Evolutionary conservation across 2,329 filamentous ascomycete genomes (phyloP), one percentile per base, ranked within the genome.

Genomic region (Metarhizium brunneum): DNA sequence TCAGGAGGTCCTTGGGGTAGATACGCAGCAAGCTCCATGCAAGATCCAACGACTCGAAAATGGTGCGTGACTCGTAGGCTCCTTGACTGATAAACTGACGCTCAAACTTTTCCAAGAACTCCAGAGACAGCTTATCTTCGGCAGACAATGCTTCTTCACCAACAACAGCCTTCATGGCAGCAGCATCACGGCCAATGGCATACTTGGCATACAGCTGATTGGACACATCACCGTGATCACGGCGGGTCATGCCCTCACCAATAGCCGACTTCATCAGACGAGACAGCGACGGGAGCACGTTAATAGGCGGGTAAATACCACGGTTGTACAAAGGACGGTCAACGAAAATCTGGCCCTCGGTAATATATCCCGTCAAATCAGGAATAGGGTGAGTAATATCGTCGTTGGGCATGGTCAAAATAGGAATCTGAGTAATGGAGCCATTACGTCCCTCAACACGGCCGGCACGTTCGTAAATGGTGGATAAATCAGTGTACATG

Each of bases 401-500:
- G 70, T 99, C 92, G 84, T 99, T 99, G 68, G 94, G 94, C 94
- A 99, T 99, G 64, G 94, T 96, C 76, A 99, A 74, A 71, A 99
- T 99, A 58, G 94, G 94, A 67, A 99, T 96, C 77, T 99, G 94
- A 20, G 95, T 99, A 67, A 99, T 99, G 66, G 94, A 99, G 58
- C 95, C 94, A 68, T 97, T 96, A 65, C 95, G 89, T 65, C 95
- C 95, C 68, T 90, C 81, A 52, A 99, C 94, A 88, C 94, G 94
- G 69, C 94, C 94, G 65, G 94, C 94, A 78, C 94, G 92, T 77
- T 99, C 94, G 81, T 99, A 99, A 67, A 99, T 96, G 69, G 94
- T 99, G 58, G 94, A 96, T 85, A 99, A 88, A 84, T 99, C 95
- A 64, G 94, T 99, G 81, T 99, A 99, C 94, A 99, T 99, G 83